A percentile compares a stretch with the other conserved stretches of the same genome.
Evolutionary conservation across 371 early-diverging fungal species (phyloP).

Genomic region (Mucor sp.): DNA sequence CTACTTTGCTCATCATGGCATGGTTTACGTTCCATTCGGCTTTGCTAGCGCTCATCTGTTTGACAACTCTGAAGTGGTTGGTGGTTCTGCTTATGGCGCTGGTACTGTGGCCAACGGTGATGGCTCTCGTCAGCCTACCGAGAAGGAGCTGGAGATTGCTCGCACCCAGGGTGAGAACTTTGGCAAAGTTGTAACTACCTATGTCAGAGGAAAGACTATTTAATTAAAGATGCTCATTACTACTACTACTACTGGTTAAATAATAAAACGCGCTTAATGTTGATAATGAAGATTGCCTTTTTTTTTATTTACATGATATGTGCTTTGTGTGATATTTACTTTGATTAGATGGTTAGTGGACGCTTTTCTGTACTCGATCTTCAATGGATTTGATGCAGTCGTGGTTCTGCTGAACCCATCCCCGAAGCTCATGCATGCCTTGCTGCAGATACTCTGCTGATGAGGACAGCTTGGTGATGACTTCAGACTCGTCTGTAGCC

Average conservation of each 20-base stretch:
- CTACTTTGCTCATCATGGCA: constrained; percentile 79
- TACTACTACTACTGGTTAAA: not conserved
- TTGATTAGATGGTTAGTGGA: constrained; percentile 1
- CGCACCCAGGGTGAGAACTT: constrained; percentile 67
- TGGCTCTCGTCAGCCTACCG: constrained; percentile 66
- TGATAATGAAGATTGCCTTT: not conserved
- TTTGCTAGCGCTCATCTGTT: constrained; percentile 47
- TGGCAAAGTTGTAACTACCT: constrained; percentile 52
- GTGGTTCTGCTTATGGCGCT: constrained; percentile 81
- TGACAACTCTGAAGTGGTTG: constrained; percentile 45
- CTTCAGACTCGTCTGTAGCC: constrained; percentile 35
- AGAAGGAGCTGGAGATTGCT: constrained; percentile 71
- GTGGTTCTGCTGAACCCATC: constrained; percentile 7
- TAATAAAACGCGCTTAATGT: not conserved
- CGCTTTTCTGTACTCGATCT: not conserved
- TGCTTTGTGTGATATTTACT: not conserved
- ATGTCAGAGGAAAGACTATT: constrained; percentile 12
- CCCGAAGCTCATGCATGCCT: not conserved
- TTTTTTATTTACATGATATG: not conserved
- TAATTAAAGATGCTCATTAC: not conserved
- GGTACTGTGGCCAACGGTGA: constrained; percentile 69
- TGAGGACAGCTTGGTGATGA: constrained; percentile 17
- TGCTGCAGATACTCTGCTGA: constrained; percentile 14
- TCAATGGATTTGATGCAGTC: not conserved
- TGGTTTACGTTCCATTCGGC: constrained; percentile 79